These are phyloP conservation scores for Aurantiochytrium sp. DNA, from an alignment of 108 stramenopile species.

Conservation along the genomic window DNA sequence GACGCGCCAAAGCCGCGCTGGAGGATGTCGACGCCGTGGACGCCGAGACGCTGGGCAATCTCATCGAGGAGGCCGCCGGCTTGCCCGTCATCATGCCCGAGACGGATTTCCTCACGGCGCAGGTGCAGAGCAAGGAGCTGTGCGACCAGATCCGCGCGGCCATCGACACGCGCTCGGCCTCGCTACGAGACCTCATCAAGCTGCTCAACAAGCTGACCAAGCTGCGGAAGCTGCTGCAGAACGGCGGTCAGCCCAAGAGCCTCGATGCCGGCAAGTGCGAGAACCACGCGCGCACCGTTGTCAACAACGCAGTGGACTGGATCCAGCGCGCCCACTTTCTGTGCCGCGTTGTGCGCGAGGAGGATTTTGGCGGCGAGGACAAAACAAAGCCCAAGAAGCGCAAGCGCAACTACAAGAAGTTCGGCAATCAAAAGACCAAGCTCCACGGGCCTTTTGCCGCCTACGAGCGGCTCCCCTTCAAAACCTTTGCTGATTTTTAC, in stretches of 20 bases:
- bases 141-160: not conserved
- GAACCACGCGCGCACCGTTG: not conserved
- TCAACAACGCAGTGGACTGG: not conserved
- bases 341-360: not conserved
- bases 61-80: not conserved
- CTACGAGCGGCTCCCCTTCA: not conserved
- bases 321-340: constrained; percentile 11
- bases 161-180: not conserved
- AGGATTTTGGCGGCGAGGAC: not conserved
- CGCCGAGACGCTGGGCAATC: not conserved
- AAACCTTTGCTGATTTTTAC: not conserved
- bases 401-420: not conserved
- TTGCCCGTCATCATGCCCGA: constrained; percentile 3
- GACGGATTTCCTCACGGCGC: not conserved
- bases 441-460: constrained; percentile 2
- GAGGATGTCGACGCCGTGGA: not conserved
- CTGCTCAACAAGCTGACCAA: not conserved
- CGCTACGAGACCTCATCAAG: not conserved
- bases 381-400: constrained; percentile 27
- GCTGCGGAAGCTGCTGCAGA: not conserved
- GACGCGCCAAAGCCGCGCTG: not conserved
- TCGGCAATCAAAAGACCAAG: not conserved
- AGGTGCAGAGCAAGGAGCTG: not conserved
- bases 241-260: not conserved
- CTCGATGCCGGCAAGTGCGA: not conserved